Evolutionary conservation across 805 yeast genomes (phyloP), one percentile per base, ranked within the genome.

Genomic region (Groenewaldozyma salmanticensis): DNA sequence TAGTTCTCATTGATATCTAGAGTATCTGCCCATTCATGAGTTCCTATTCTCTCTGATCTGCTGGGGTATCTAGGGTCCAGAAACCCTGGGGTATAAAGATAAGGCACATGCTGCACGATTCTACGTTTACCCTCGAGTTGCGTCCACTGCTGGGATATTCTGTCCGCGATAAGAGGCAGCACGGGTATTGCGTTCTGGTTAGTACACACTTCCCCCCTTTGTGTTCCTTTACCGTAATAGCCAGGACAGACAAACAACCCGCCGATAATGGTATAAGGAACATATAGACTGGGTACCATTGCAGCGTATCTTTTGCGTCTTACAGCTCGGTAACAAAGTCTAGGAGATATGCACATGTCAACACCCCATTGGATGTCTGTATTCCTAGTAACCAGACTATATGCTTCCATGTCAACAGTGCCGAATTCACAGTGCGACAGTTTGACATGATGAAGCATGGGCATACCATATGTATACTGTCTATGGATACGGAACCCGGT

Each of bases 231-330:
- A 2, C 67, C 51, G n/a, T n/a, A n/a, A n/a, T n/a, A n/a, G 1
- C 70, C 43, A 9, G 67, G 59, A 50, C 82, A 76, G 41, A 67
- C 67, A 55, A 69, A 81, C 2, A 81, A 49, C 0, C 77, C 85
- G 5, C 86, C 87, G 3, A 79, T 73, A 61, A 74, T 73, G 1
- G 79, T 68, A 21, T 67, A 61, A 0, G 85, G 84, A 13, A 75
- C 60, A 51, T 69, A 77, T 13, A 75, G 52, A 4, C 68, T 59
- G 32, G 70, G 40, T 18, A 65, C 58, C 43, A 75, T 58, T 4
- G 56, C 52, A 1, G 74, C 73, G 51, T 75, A 79, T 48, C 73
- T 70, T 51, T 71, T 70, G 32, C 78, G 64, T 49, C 87, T 66
- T 57, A 74, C 82, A 42, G 79, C 54, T 43, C 77, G 75, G 51